Base-by-base conservation (phyloP, 345 rosid species). In the Eutrema heterophyllum region DNA sequence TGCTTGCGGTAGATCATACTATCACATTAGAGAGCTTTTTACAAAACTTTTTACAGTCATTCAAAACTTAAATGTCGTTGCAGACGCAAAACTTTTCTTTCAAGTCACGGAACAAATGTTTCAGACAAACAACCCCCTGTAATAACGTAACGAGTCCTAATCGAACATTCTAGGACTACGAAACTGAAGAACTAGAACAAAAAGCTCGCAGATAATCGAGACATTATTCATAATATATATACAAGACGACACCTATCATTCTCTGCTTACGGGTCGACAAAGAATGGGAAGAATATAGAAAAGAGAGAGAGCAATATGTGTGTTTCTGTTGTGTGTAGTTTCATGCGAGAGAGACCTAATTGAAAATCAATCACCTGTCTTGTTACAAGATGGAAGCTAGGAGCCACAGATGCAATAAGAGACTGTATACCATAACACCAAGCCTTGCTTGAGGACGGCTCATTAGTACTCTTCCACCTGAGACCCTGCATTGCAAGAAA, bases 381-480 rank as follows among this genome's bases (percentile, higher is more conserved):
- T 82, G 69, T 30, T 79, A 89, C 85, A 93, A 82, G 71, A 94
- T 74, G 76, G 90, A 82, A 68, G 84, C 97, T 77, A 94, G 61
- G 36, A 91, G 81, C 97, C 96, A 94, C 59, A 87, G 43, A 63
- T 94, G 96, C 82, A 94, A 62, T 82, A 94, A 38, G 32, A 94
- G 81, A 80, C 93, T 87, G 71, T 94, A 91, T 30, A 85, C 81
- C 16, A 94, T 78, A 55, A 91, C 53, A 38, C 97, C 90, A 53
- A 94, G 85, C 70, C 98, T 89, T 58, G 93, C 93, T 75, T 89
- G 71, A 0, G 98, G 98, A 58, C 89, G 95, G 75, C 83, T 85
- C 87, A 86, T 89, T 44, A 94, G 81, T 51, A 83, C 74, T 77
- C 96, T 82, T 39, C 96, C 89, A 38, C 98, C 90, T 7, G 93